Evolutionary conservation across 2,329 filamentous ascomycete genomes (phyloP).

Genomic region (Canariomyces notabilis): DNA sequence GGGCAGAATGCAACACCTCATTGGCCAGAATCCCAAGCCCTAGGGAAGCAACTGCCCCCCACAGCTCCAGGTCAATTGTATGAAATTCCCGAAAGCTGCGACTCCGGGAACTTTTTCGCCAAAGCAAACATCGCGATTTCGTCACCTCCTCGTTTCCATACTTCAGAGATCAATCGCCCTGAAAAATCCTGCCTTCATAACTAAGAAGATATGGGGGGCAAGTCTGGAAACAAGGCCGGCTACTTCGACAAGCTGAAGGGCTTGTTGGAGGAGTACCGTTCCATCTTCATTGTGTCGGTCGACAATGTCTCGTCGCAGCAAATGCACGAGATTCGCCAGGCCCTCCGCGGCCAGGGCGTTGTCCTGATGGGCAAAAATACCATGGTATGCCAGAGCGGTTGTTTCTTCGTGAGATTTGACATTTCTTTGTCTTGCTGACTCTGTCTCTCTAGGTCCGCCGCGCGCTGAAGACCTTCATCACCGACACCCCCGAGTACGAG

Average conservation of each 20-base stretch:
- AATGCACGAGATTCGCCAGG: conserved; percentile 99
- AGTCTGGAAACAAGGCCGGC: conserved; percentile 82
- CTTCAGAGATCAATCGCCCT: conserved; percentile 53
- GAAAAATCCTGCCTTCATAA: conserved; percentile 97
- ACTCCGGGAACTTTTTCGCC: conserved; percentile 18
- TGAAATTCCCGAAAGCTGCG: conserved; percentile 21
- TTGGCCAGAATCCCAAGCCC: conserved; percentile 21
- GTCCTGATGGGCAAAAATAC: conserved; percentile 99
- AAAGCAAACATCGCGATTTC: conserved; percentile 16
- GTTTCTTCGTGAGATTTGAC: not conserved
- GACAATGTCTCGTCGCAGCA: conserved; percentile 99
- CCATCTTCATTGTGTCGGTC: conserved; percentile 93
- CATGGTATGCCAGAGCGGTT: conserved; percentile 65
- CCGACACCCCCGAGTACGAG: conserved; percentile 94
- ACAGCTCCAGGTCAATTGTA: conserved; percentile 23
- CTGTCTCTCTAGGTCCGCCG: conserved; percentile 66
- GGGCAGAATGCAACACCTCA: conserved; percentile 3
- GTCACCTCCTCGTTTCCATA: conserved; percentile 17
- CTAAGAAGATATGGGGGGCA: conserved; percentile 99
- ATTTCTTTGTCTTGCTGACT: not conserved
- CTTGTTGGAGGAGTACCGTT: conserved; percentile 93
- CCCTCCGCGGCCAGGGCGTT: conserved; percentile 85
- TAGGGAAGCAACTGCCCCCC: conserved; percentile 20
- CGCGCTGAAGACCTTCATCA: conserved; percentile 90
- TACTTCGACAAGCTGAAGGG: conserved; percentile 99